A percentile compares a stretch with the other conserved stretches of the same genome.
Conservation (phyloP, 176 grass and related monocot genomes). For the Alloteropsis semialata region DNA sequence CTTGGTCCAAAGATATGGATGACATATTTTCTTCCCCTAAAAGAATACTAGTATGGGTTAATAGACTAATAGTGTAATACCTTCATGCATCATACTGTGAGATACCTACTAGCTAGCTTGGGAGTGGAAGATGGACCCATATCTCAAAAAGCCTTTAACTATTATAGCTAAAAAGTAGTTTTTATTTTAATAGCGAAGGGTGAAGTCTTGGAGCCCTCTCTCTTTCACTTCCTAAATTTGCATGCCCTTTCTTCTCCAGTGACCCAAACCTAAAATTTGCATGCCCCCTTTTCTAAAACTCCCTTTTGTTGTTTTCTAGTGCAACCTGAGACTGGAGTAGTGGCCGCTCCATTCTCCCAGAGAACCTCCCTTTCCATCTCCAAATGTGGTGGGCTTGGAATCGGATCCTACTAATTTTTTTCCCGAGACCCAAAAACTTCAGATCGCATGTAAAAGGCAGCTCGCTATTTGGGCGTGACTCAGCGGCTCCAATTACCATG, state of each 20-base stretch:
- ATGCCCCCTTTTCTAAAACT: neutral
- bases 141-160: neutral
- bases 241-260: neutral
- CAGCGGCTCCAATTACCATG: constrained; percentile 7
- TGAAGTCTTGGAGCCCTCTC: no score
- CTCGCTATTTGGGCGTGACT: constrained; percentile 27
- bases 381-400: constrained; percentile 43
- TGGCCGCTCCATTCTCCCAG: constrained; percentile 28
- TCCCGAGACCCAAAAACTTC: neutral
- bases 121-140: neutral
- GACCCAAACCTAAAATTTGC: neutral
- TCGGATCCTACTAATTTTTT: constrained; percentile 42
- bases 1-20: neutral
- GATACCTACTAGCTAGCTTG: neutral
- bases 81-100: neutral
- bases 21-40: neutral
- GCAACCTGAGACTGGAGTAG: constrained; percentile 27
- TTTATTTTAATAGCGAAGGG: neutral
- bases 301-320: constrained; percentile 5
- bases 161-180: neutral
- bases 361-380: constrained; percentile 38
- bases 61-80: neutral
- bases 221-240: neutral
- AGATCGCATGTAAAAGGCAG: constrained; percentile 29
- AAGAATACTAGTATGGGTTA: no score